A percentile compares a stretch with the other conserved stretches of the same genome.
phyloP scores from a whole-genome alignment of 352 stramenopile species.

The Globisporangium acanthophoron region DNA sequence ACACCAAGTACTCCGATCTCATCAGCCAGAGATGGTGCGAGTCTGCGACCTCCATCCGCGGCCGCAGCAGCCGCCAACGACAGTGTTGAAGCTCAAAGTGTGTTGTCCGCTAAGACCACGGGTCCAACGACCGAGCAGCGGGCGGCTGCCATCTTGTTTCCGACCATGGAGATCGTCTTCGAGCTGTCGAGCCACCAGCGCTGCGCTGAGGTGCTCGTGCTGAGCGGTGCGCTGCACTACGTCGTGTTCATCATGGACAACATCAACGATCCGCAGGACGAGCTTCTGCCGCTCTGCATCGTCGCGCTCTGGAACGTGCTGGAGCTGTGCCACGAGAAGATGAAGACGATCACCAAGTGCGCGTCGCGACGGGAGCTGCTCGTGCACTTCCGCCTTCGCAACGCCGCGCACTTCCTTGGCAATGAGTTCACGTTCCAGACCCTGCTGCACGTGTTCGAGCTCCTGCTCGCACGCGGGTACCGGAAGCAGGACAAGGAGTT shows the following conservation, averaged over 20 bases:
- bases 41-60: too few relatives aligned
- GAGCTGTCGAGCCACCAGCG: constrained; percentile 63
- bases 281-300: constrained; percentile 63
- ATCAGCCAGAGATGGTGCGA: constrained; percentile 3
- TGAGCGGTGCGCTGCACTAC: constrained; percentile 57
- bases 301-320: constrained; percentile 76
- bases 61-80: background rate
- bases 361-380: constrained; percentile 51
- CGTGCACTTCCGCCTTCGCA: constrained; percentile 51
- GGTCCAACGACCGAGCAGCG: constrained; percentile 3
- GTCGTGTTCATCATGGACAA: constrained; percentile 57
- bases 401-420: constrained; percentile 55
- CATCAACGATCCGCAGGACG: constrained; percentile 51
- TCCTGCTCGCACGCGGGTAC: constrained; percentile 52
- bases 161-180: constrained; percentile 53
- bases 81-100: background rate
- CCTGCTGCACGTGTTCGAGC: constrained; percentile 50
- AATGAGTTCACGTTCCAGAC: constrained; percentile 54
- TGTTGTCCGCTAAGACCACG: background rate
- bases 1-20: constrained; percentile 4
- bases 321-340: constrained; percentile 56
- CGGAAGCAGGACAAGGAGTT: constrained; percentile 75
- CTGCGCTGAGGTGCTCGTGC: constrained; percentile 63
- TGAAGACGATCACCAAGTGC: constrained; percentile 30
- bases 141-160: constrained; percentile 38